These are phyloP conservation scores for Colletotrichum sp. DNA, from an alignment of 2,329 filamentous ascomycete species.

Conservation along the genomic window DNA sequence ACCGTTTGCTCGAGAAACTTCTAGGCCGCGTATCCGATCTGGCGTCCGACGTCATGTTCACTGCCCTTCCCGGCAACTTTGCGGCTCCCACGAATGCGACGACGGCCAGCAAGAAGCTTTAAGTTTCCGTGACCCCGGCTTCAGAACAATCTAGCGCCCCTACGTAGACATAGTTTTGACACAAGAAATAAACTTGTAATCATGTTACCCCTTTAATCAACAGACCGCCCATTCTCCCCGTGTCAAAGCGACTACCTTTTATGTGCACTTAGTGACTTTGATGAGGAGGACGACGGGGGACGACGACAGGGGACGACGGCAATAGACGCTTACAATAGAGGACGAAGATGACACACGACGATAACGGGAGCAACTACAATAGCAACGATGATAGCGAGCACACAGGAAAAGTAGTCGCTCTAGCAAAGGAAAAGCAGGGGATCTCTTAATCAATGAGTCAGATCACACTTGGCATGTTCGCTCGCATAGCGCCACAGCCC, in stretches of 20 bases:
- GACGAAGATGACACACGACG: no score
- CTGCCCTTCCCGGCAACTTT: slow-evolving; percentile 3
- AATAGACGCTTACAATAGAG: no score
- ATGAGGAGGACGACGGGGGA: no score
- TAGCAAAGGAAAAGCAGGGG: accelerated
- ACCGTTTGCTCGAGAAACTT: background rate
- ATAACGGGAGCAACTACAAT: no score
- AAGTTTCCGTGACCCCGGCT: accelerated
- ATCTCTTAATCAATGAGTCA: background rate
- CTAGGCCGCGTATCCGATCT: background rate
- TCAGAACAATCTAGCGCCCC: background rate
- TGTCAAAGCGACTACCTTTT: no score
- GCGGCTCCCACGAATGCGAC: background rate
- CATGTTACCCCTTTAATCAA: background rate
- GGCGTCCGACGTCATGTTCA: background rate
- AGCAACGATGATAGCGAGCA: no score
- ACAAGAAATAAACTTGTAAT: background rate
- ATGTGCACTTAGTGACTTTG: no score
- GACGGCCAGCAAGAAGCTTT: background rate
- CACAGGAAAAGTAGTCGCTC: no score
- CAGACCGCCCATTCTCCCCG: accelerated
- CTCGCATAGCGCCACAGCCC: background rate
- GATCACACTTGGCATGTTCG: background rate
- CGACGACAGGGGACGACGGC: no score
- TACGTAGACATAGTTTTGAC: background rate